Base-by-base conservation (phyloP, 441 rosid species). In the Adansonia grandidieri region DNA sequence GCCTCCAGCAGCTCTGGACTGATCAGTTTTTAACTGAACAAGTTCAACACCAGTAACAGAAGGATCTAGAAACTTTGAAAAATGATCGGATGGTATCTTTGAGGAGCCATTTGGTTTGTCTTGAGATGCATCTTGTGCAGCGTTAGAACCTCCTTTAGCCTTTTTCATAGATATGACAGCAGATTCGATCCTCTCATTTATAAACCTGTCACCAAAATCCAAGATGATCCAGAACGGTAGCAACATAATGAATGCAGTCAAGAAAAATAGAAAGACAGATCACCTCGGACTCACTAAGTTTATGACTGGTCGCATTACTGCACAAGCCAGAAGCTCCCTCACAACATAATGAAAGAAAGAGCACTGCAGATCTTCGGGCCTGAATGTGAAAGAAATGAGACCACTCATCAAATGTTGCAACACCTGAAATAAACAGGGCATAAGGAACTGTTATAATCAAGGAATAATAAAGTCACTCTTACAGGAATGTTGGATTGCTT, bases 311-410 rank as follows among this genome's bases (percentile, higher is more conserved):
- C 98, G 92, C 81, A 95, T 90, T 63, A 97, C 97, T 50, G 97
- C 93, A 89, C 98, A 92, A 54, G 98, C 92, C 84, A 95, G 98
- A 86, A 97, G 94, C 84, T 97, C 99, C 85, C 98, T 91, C 42
- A 63, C 96, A 71, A 89, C 81, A 84, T 88, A 92, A 65, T 88
- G 92, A 79, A 95, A 95, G 83, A 92, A 90, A 79, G 91, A 83
- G 83, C 98, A 97, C 71, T 88, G 93, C 75, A 95, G 89, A 86
- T 97, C 99, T 80, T 92, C 97, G 37, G 92, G 85, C 82, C 90
- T 91, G 87, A 95, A 93, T 79, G 96, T 89, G 71, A 93, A 83
- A 76, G 92, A 88, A 76, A 92, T 91, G 61, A 97, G 92, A 83
- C 98, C 90, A 81, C 89, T 90, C 97, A 87, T 85, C 85, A 97